Percentiles rank a stretch among this genome's conserved stretches.
These are phyloP conservation scores for Carex littledalei DNA, from an alignment of 176 grass and related monocot genomes.

Conservation along the genomic window DNA sequence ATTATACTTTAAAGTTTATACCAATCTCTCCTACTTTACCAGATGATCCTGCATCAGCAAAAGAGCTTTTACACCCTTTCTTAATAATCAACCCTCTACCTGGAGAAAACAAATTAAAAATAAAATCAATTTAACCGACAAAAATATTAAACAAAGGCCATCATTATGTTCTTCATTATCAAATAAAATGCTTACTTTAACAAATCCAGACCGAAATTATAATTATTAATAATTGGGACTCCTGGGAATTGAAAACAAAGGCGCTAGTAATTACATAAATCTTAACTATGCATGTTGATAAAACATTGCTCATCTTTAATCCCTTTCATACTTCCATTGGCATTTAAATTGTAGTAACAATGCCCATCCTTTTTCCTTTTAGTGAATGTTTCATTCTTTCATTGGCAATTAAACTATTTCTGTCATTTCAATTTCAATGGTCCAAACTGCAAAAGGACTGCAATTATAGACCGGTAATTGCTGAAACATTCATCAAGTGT, in stretches of 20 bases:
- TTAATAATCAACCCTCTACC: conserved; percentile 81
- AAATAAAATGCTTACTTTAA: not conserved
- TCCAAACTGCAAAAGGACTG: not conserved
- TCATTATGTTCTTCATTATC: not conserved
- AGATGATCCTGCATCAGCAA: conserved; percentile 67
- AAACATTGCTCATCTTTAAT: too few species aligned
- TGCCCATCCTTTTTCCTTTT: too few species aligned
- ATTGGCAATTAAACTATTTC: not conserved
- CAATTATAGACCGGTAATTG: too few species aligned
- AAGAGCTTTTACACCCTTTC: conserved; percentile 90
- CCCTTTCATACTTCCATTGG: not conserved
- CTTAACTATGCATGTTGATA: too few species aligned
- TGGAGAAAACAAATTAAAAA: conserved; percentile 17
- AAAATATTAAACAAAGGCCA: not conserved
- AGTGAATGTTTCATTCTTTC: too few species aligned
- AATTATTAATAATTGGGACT: not conserved
- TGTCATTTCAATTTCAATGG: not conserved
- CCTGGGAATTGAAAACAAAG: too few species aligned
- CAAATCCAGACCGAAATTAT: not conserved
- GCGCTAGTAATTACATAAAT: too few species aligned
- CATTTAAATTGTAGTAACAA: not conserved
- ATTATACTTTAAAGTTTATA: not conserved
- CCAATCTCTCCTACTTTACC: conserved; percentile 26
- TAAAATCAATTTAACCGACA: conserved; percentile 5
- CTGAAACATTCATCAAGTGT: not conserved